Conservation (phyloP, 495 filamentous ascomycete genomes). For the Hypoxylon subgilvum region DNA sequence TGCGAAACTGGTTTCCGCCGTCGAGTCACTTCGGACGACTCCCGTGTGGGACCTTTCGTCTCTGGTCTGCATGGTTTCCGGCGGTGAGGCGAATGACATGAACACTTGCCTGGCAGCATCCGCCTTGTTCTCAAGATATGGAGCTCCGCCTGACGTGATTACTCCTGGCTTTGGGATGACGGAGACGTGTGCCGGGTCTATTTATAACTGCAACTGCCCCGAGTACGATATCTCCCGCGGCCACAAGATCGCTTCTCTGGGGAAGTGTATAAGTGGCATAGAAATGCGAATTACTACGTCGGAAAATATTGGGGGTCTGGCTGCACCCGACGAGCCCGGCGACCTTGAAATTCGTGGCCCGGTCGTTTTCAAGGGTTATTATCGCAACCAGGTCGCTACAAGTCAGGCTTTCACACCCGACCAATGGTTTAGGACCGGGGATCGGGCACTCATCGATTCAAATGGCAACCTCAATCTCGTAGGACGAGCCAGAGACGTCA, state of each 20-base stretch:
- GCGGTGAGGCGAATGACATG: slow-evolving; percentile 40
- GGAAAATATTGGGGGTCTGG: not conserved
- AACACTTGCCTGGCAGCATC: slow-evolving; percentile 18
- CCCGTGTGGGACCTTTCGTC: not conserved
- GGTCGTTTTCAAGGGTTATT: slow-evolving; percentile 66
- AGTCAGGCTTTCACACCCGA: slow-evolving; percentile 61
- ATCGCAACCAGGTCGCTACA: slow-evolving; percentile 63
- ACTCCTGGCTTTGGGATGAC: slow-evolving; percentile 62
- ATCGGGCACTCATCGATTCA: slow-evolving; percentile 56
- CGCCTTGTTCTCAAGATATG: slow-evolving; percentile 39
- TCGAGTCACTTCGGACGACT: no score
- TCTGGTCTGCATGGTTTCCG: slow-evolving; percentile 11
- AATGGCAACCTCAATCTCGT: slow-evolving; percentile 60
- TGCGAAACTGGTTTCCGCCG: slow-evolving; percentile 18
- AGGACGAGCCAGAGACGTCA: slow-evolving; percentile 64
- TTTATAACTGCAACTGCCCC: slow-evolving; percentile 48
- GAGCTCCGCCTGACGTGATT: slow-evolving; percentile 49
- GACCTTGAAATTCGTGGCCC: slow-evolving; percentile 41
- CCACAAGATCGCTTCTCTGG: slow-evolving; percentile 47
- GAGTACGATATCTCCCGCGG: slow-evolving; percentile 43
- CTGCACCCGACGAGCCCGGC: slow-evolving; percentile 5
- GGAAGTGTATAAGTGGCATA: slow-evolving; percentile 48
- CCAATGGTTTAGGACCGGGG: slow-evolving; percentile 74
- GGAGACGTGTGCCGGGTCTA: slow-evolving; percentile 60
- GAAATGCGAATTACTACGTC: slow-evolving; percentile 43